phyloP scores from a whole-genome alignment of 1,284 basidiomycete genomes.

The Naganishia liquefaciens region DNA sequence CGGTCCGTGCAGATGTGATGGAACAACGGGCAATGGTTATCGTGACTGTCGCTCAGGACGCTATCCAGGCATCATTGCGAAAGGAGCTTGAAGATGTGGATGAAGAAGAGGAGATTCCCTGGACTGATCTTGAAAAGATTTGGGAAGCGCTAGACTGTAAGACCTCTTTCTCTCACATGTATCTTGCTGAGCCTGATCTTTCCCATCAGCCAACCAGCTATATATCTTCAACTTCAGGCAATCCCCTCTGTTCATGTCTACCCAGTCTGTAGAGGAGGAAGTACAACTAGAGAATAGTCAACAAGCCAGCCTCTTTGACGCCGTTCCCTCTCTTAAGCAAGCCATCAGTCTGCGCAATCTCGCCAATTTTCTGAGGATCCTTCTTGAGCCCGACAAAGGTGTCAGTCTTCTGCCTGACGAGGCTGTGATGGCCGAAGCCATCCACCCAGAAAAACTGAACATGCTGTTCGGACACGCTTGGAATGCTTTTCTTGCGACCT shows the following conservation, averaged over 20 bases:
- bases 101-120: background rate
- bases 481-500: constrained; percentile 11
- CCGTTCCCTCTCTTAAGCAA: constrained; percentile 1
- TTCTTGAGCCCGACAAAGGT: constrained; percentile 8
- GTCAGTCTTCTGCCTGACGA: constrained; percentile 8
- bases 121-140: background rate
- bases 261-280: constrained; percentile 14
- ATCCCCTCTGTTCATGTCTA: constrained; percentile 18
- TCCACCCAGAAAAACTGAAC: constrained; percentile 5
- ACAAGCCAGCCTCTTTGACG: constrained; percentile 10
- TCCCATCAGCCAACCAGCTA: constrained; percentile 1
- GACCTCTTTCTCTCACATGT: background rate
- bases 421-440: background rate
- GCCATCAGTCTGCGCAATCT: constrained; percentile 13
- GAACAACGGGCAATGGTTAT: constrained; percentile 15
- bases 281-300: background rate
- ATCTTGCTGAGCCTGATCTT: background rate
- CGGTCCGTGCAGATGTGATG: constrained; percentile 9
- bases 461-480: constrained; percentile 15
- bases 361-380: constrained; percentile 17
- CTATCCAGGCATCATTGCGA: constrained; percentile 9
- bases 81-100: constrained; percentile 1
- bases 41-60: constrained; percentile 14
- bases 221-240: constrained; percentile 20
- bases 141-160: constrained; percentile 19